Evolutionary conservation across 495 filamentous ascomycete species (phyloP).

Genomic region (Neurospora tetrasperma): DNA sequence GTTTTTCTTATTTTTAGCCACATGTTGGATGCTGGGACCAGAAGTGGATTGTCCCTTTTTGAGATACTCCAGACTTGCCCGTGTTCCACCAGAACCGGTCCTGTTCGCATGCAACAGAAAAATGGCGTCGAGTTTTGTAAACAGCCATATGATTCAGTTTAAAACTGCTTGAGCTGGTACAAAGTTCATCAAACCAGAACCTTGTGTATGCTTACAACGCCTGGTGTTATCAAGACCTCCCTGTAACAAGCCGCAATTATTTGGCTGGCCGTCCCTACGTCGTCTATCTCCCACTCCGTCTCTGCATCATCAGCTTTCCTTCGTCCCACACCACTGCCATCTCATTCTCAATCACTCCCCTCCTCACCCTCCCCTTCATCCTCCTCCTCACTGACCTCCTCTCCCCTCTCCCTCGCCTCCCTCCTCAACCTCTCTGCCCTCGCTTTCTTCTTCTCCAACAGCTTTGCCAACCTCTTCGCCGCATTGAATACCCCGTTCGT

Average conservation of each 20-base stretch:
- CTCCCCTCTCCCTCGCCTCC: conserved; percentile 60
- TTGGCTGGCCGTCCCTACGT: not conserved
- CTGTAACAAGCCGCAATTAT: not conserved
- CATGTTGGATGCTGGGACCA: not conserved
- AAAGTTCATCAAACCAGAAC: not conserved
- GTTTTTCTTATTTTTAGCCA: not conserved
- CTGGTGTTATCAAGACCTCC: not conserved
- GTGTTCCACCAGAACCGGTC: not conserved
- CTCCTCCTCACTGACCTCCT: conserved; percentile 58
- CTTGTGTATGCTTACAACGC: not conserved
- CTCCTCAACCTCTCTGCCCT: conserved; percentile 55
- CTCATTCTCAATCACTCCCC: not conserved
- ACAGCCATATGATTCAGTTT: not conserved
- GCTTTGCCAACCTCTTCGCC: conserved; percentile 69
- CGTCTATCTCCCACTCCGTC: not conserved
- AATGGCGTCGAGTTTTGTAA: not conserved
- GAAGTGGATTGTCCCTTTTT: not conserved
- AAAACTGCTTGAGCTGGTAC: not conserved
- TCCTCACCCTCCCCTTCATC: conserved; percentile 26
- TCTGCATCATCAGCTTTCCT: not conserved
- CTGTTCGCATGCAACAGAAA: not conserved
- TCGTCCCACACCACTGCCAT: too few relatives aligned
- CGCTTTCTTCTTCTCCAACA: conserved; percentile 77
- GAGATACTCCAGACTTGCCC: not conserved
- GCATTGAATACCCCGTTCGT: conserved; percentile 86